Percentiles rank a stretch among this genome's conserved stretches.
Evolutionary conservation across 2,329 filamentous ascomycete species (phyloP).

Genomic region (Fusarium buharicum): DNA sequence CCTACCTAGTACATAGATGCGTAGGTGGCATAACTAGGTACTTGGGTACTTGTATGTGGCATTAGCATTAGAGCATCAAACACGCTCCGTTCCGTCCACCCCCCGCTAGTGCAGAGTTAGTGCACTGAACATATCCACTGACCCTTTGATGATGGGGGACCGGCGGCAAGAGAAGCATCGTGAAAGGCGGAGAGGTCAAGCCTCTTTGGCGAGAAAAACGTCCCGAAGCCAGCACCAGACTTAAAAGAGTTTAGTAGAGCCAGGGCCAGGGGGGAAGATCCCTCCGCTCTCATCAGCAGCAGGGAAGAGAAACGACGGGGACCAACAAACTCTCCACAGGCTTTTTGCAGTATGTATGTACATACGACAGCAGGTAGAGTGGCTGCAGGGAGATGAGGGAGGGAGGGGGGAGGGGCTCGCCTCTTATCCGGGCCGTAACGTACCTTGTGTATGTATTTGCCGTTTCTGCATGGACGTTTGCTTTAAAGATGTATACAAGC

Average conservation of each 20-base stretch:
- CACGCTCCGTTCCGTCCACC: slow-evolving; percentile 32
- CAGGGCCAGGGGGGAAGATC: slow-evolving; percentile 16
- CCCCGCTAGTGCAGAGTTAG: slow-evolving; percentile 26
- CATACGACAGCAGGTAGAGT: slow-evolving; percentile 38
- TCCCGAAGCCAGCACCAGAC: slow-evolving; percentile 35
- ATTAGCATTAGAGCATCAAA: neutral
- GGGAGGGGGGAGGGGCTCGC: slow-evolving; percentile 19
- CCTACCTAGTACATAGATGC: too few species aligned
- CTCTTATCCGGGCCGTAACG: slow-evolving; percentile 11
- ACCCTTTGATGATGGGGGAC: slow-evolving; percentile 39
- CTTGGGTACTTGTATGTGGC: neutral
- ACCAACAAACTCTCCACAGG: slow-evolving; percentile 15
- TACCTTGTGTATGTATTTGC: slow-evolving; percentile 5
- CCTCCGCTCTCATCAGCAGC: slow-evolving; percentile 23
- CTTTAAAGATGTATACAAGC: neutral
- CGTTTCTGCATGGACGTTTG: slow-evolving; percentile 33
- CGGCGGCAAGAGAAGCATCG: slow-evolving; percentile 53
- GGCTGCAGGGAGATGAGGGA: slow-evolving; percentile 38
- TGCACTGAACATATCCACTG: slow-evolving; percentile 13
- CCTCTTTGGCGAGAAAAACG: slow-evolving; percentile 40
- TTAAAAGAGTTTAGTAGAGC: slow-evolving; percentile 21
- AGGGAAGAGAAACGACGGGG: slow-evolving; percentile 14
- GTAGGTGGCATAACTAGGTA: too few species aligned
- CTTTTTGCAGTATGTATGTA: too few species aligned
- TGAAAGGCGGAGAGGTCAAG: slow-evolving; percentile 52